Evolutionary conservation across 768 basidiomycete species (phyloP), one percentile per base, ranked within the genome.

Genomic region (Clitopilus passeckerianus): DNA sequence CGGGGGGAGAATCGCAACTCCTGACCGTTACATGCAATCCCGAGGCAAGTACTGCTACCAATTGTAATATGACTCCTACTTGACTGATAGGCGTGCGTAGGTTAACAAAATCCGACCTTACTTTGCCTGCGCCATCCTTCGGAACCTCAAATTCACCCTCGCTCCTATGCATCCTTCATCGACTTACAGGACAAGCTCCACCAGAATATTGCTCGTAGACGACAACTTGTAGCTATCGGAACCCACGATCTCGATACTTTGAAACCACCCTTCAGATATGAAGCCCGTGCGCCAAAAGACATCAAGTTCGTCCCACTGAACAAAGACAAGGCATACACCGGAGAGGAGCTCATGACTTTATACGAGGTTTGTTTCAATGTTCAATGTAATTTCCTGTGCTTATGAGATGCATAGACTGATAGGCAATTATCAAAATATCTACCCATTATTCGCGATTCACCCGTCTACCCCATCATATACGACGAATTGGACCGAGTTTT

Each of bases 111-210:
- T 98, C 64, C 86, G 97, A 64, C 95, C 95, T 0, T 88, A 86
- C 75, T 95, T 98, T 67, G 94, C 93, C 5, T 89, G 89, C 58
- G 95, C 95, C 9, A 78, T 98, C 59, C 81, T 99, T 53, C 91
- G 97, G 63, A 90, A 95, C 67, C 75, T 98, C 68, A 86, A 85
- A 65, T 95, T 99, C 77, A 93, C 91, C 27, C 86, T 44, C 80
- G 83, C 56, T 94, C 92, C 37, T 98, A 98, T 70, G 91, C 90
- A 23, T 95, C 93, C 62, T 98, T 99, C 84, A 96, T 99, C 66
- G 97, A 98, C 70, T 77, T 99, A n/a, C 97, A 99, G 75, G 97
- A 99, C 70, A 99, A 98, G 74, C 80, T 99, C 54, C 97, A 99
- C 70, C 91, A 95, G 68, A 99, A 99, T 72, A 84, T 99, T 34